Evolutionary conservation across 352 stramenopile genomes (phyloP).

Genomic region (Phytophthora citrophthora): DNA sequence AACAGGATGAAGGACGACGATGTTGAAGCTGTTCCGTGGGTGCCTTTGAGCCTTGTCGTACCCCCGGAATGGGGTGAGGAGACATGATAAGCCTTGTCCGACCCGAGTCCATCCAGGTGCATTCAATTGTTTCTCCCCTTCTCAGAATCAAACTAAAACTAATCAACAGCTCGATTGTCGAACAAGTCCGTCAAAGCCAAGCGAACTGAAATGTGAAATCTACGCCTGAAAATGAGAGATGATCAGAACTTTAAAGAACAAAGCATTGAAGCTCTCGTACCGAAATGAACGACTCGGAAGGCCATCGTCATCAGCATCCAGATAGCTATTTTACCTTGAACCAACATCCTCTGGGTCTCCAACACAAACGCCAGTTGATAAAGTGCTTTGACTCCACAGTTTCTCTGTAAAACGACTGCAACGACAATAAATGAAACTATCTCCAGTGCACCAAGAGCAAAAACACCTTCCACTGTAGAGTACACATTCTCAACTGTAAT

Average conservation of each 20-base stretch:
- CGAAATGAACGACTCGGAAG: conserved; percentile 29
- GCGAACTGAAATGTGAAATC: conserved; percentile 33
- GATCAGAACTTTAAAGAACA: background rate
- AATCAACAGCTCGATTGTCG: too few relatives aligned
- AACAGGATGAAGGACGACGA: background rate
- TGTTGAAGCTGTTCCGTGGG: background rate
- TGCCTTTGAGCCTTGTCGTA: conserved; percentile 7
- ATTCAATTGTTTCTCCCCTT: background rate
- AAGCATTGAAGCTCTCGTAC: background rate
- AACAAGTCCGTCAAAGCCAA: conserved; percentile 17
- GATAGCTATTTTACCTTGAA: conserved; percentile 31
- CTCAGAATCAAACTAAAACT: too few relatives aligned
- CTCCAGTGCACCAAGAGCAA: conserved; percentile 32
- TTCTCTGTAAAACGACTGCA: conserved; percentile 24
- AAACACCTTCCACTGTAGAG: conserved; percentile 1
- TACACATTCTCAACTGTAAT: conserved; percentile 13
- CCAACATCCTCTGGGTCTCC: conserved; percentile 30
- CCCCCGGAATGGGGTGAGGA: conserved; percentile 3
- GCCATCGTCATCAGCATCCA: conserved; percentile 35
- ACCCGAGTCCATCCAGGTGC: background rate
- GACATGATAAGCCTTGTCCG: conserved; percentile 5
- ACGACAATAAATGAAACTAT: conserved; percentile 35
- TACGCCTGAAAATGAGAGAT: conserved; percentile 5
- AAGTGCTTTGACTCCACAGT: conserved; percentile 29
- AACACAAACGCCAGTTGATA: conserved; percentile 47